Evolutionary conservation across 2,329 filamentous ascomycete genomes (phyloP), one percentile per base, ranked within the genome.

Genomic region (Amesomyces nigricolor): DNA sequence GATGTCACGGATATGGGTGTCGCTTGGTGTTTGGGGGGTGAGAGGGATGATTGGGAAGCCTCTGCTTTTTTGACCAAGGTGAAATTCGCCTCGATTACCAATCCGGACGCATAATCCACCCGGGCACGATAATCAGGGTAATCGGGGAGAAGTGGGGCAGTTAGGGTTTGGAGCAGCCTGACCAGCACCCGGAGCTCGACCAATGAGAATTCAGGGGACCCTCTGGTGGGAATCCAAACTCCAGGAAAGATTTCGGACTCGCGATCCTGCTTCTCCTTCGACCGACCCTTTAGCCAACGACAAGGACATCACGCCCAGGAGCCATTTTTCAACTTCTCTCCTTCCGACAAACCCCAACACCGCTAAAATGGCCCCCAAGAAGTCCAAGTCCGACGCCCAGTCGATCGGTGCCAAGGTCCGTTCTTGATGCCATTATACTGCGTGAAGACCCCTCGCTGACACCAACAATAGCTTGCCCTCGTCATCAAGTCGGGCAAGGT

Each of bases 311-410:
- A 59, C 42, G 53, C 50, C 42, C 59, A 54, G 54, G 55, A 57
- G 52, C 52, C 50, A 47, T 53, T 16, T 16, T 48, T 56, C 54
- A 46, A 53, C 29, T 13, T 39, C 50, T 56, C 54, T 53, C 50
- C 57, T 40, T 53, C 46, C 55, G 51, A 51, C 32, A 50, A 58
- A 51, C 54, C 42, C 46, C 45, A 59, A 43, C 16, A 64, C 61
- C 66, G 66, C 75, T 79, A 80, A 75, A 81, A 87, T 83, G 80
- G 81, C 80, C 70, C 76, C 78, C 70, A 74, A 81, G 72, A 91
- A 90, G 85, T 80, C 74, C 76, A 92, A 89, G 85, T 95, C 91
- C 81, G 86, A 89, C 77, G 84, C 88, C 76, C 83, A 76, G 86
- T 87, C 74, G 72, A 78, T 81, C 74, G 80, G 79, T 75, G 78